Conservation (phyloP, 2,329 filamentous ascomycete genomes). For the Davidsoniella eucalypti region DNA sequence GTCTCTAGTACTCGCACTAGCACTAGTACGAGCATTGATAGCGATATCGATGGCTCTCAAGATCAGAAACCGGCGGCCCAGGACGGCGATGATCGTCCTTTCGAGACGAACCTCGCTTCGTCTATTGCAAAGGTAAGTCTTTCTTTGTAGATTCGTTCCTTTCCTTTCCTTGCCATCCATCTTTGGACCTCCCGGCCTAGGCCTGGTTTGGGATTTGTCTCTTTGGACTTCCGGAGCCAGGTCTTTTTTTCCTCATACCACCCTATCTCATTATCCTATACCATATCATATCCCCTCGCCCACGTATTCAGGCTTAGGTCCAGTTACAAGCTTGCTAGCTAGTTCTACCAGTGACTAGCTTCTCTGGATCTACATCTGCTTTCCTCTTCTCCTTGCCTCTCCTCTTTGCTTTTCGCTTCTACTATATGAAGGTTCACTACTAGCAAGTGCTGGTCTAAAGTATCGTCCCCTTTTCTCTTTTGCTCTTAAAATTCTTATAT, state of each 20-base stretch:
- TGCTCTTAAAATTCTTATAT: too few species aligned
- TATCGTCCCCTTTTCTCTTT: not conserved
- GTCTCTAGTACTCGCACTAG: too few species aligned
- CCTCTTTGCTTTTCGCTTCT: not conserved
- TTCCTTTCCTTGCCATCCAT: not conserved
- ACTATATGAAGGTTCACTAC: too few species aligned
- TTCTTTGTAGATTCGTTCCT: not conserved
- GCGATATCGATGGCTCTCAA: too few species aligned
- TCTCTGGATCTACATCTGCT: too few species aligned
- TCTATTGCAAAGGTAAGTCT: not conserved
- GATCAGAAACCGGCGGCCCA: not conserved
- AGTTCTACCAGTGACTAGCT: too few species aligned
- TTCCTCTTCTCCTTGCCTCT: not conserved
- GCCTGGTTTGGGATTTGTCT: not conserved
- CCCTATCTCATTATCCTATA: not conserved
- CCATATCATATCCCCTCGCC: not conserved
- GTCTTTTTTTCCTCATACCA: too few species aligned
- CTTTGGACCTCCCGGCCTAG: not conserved
- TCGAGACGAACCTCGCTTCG: slow-evolving; percentile 2
- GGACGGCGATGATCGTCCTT: not conserved
- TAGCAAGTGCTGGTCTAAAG: too few species aligned
- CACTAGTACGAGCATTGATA: too few species aligned
- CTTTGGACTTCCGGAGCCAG: not conserved
- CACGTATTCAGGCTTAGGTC: not conserved
- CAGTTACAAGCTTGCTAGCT: not conserved